Conservation (phyloP, 1,139 yeast genomes). For the Kodamaea alishanica region DNA sequence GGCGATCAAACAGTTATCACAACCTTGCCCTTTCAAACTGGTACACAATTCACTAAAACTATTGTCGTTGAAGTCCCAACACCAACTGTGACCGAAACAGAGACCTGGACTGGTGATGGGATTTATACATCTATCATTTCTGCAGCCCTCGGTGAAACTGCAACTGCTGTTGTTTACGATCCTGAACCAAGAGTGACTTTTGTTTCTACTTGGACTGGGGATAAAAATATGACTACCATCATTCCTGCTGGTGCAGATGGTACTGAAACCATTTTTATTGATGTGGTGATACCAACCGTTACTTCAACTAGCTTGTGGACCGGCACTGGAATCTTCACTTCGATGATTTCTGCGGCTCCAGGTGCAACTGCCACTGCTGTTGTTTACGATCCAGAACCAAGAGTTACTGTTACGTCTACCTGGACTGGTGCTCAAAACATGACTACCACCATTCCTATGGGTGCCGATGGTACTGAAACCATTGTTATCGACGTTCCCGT, state of each 20-base stretch:
- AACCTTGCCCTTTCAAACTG: conserved; percentile 2
- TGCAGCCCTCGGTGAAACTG: conserved; percentile 14
- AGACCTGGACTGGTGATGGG: conserved; percentile 10
- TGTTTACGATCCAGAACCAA: conserved; percentile 9
- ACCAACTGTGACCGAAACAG: conserved; percentile 6
- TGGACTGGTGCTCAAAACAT: conserved; percentile 6
- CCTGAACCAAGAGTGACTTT: conserved; percentile 14
- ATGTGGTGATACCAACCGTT: conserved; percentile 13
- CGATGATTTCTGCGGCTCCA: conserved; percentile 6
- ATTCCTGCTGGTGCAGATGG: conserved; percentile 10
- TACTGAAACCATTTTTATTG: conserved; percentile 15
- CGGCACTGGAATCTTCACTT: conserved; percentile 6
- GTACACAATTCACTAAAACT: conserved; percentile 1
- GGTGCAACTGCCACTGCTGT: conserved; percentile 14
- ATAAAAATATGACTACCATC: conserved; percentile 13
- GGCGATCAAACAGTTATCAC: conserved; percentile 8
- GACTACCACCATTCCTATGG: conserved; percentile 1
- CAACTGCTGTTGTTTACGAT: conserved; percentile 14
- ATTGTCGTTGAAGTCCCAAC: conserved; percentile 15
- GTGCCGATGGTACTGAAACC: conserved; percentile 12
- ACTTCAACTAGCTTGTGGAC: conserved; percentile 12
- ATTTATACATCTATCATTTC: conserved; percentile 4
- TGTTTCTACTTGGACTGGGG: conserved; percentile 25
- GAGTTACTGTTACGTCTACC: conserved; percentile 7
- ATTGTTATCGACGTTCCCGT: conserved; percentile 16